Base-by-base conservation (phyloP, 345 rosid genomes). In the Linum trigynum region DNA sequence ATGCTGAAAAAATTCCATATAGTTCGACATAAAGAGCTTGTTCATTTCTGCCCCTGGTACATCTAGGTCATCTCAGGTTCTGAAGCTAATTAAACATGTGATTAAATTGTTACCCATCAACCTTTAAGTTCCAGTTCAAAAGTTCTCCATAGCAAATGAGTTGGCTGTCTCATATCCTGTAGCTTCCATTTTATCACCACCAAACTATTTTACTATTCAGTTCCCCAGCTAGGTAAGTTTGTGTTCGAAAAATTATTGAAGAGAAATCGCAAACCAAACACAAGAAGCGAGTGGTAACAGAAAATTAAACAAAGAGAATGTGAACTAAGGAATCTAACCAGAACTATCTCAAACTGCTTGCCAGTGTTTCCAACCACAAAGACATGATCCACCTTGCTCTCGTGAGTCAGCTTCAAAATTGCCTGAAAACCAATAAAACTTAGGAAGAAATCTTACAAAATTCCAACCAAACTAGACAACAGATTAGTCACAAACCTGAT, bases 381-480 rank as follows among this genome's bases (percentile, higher is more conserved):
- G 65, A 85, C 68, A 74, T 95, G 94, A 67, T 95, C 99, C 69
- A 87, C 91, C 71, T 82, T 83, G 39, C 84, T 77, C 74, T 85
- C 99, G 65, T 95, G 99, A 63, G 77, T 89, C 80, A 95, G 81
- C 77, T 84, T 95, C 68, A 95, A 84, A 79, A 89, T 82, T 64
- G 96, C 91, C 99, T 95, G 87, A 74, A 80, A 16, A 63, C 38
- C 74, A 68, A 73, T 67, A 78, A 77, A 57, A 63, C 74, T 66
- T 76, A 55, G 77, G 62, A 65, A 65, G 16, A 69, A 63, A 51
- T 57, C 56, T 53, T 8, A 4, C 63, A 11, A 11, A 8, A 69
- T 14, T 17, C 36, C 38, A 61, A 45, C 65, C 7, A 17, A 53
- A 67, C 35, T 12, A 39, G 11, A 62, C n/a, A 14, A 16, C 40